Percentiles rank a stretch among this genome's conserved stretches.
Evolutionary conservation across 2,329 filamentous ascomycete genomes (phyloP).

Genomic region (Blastomyces gilchristii): DNA sequence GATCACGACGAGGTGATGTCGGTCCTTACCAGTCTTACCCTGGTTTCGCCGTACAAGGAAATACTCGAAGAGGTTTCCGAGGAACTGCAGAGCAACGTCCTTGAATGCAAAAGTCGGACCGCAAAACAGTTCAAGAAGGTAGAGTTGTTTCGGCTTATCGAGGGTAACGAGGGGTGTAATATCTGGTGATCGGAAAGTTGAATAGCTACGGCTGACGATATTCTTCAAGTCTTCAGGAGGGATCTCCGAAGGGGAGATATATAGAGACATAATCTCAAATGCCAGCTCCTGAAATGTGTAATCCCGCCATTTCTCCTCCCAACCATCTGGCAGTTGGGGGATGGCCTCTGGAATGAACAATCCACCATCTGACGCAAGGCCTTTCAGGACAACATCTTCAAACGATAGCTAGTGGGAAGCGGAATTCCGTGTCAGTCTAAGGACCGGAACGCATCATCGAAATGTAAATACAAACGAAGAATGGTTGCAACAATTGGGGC

Average conservation of each 20-base stretch:
- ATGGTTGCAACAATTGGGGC: background rate
- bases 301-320: slow-evolving; percentile 63
- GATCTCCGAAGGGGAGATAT: slow-evolving; percentile 57
- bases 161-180: slow-evolving; percentile 73
- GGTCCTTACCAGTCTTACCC: slow-evolving; percentile 41
- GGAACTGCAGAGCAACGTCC: slow-evolving; percentile 83
- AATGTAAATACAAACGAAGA: slow-evolving; percentile 2
- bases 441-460: background rate
- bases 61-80: slow-evolving; percentile 73
- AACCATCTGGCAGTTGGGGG: slow-evolving; percentile 52
- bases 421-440: slow-evolving; percentile 5
- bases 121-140: slow-evolving; percentile 90
- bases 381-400: slow-evolving; percentile 82
- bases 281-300: slow-evolving; percentile 73
- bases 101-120: slow-evolving; percentile 95
- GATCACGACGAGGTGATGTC: slow-evolving; percentile 75
- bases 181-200: slow-evolving; percentile 72
- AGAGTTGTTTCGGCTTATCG: slow-evolving; percentile 58
- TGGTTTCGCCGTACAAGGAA: slow-evolving; percentile 37
- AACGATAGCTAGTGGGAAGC: slow-evolving; percentile 52
- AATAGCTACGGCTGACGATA: slow-evolving; percentile 77
- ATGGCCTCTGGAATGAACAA: slow-evolving; percentile 82
- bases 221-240: slow-evolving; percentile 66
- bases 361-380: slow-evolving; percentile 74
- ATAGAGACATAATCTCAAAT: slow-evolving; percentile 60